A percentile compares a stretch with the other conserved stretches of the same genome.
Evolutionary conservation across 305 asterid genomes (phyloP).

Genomic region (Fraxinus floribunda): DNA sequence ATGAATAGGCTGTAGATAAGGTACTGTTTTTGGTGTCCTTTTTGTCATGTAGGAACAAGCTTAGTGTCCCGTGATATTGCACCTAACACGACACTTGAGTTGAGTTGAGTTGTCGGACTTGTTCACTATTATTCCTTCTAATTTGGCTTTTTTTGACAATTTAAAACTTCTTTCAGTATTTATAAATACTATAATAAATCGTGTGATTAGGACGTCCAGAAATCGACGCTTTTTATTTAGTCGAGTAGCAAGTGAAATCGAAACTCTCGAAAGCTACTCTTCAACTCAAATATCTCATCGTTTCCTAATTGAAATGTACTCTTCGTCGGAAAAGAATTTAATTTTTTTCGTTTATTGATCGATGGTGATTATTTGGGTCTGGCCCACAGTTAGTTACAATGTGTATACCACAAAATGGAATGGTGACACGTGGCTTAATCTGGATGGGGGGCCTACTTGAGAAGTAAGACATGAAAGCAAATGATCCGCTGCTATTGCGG

Average conservation of each 20-base stretch:
- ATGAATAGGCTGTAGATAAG: neutral
- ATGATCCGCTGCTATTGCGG: slow-evolving; percentile 36
- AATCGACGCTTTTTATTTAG: neutral
- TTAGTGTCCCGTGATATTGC: slow-evolving; percentile 20
- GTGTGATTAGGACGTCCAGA: neutral
- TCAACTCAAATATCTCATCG: neutral
- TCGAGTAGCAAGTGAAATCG: neutral
- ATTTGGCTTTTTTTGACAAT: neutral
- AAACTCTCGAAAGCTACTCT: neutral
- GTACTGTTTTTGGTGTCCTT: neutral
- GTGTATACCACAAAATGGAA: neutral
- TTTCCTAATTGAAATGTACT: neutral
- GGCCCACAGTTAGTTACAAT: neutral
- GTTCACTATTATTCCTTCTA: neutral
- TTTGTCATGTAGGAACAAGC: slow-evolving; percentile 14
- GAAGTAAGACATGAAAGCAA: slow-evolving; percentile 25
- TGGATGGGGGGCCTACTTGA: slow-evolving; percentile 16
- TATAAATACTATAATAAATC: neutral
- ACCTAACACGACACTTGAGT: too few species aligned
- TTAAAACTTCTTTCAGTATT: neutral
- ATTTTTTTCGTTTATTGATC: neutral
- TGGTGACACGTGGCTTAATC: slow-evolving; percentile 12
- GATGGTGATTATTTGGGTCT: neutral
- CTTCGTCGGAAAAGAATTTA: neutral
- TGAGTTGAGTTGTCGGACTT: neutral